Percentiles rank a stretch among this genome's conserved stretches.
phyloP scores from a whole-genome alignment of 73 alveolate genomes.

The Tetrahymena borealis region DNA sequence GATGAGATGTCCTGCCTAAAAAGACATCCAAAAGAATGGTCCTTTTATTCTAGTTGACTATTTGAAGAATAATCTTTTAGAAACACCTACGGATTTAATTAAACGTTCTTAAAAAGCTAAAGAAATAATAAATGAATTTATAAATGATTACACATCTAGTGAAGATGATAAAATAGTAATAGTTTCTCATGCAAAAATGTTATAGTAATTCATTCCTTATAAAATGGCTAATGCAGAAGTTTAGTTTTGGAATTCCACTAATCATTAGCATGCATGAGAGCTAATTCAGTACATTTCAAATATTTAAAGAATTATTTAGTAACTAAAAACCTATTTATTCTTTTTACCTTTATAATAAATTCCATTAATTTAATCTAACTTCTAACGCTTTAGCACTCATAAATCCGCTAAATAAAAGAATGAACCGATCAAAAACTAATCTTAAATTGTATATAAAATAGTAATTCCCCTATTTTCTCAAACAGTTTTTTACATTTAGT shows the following conservation, averaged over 20 bases:
- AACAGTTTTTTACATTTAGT: no score
- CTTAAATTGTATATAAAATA: no score
- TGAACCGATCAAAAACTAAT: no score
- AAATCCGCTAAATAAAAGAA: no score
- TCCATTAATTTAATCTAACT: no score
- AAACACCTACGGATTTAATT: background rate
- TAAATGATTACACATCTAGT: background rate
- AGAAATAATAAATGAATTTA: background rate
- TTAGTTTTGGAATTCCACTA: background rate
- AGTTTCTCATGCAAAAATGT: background rate
- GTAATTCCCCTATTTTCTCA: no score
- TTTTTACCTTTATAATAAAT: no score
- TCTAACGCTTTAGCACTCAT: no score
- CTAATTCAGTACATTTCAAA: background rate
- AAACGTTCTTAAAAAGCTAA: background rate
- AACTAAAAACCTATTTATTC: no score
- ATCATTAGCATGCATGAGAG: background rate
- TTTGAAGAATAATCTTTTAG: background rate
- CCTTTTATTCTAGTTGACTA: background rate
- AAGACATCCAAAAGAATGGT: background rate
- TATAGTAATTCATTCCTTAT: background rate
- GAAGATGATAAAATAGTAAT: background rate
- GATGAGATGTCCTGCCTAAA: background rate
- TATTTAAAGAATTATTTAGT: background rate
- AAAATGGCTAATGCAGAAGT: background rate